phyloP scores from a whole-genome alignment of 805 yeast genomes.

The Komagataella mondaviorum region DNA sequence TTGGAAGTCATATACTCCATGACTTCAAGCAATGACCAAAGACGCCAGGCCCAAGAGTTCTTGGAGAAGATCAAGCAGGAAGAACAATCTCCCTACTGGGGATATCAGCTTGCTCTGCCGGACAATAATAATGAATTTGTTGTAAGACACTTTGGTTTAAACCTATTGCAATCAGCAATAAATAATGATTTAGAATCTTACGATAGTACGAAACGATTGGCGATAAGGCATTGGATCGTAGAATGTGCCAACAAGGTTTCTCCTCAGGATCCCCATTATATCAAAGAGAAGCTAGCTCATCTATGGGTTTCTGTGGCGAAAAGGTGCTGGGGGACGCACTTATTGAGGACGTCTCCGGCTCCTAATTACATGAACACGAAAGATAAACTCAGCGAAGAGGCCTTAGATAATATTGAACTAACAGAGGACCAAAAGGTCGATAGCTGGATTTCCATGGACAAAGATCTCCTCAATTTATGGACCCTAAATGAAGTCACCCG shows the following conservation, averaged over 20 bases:
- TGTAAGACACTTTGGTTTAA: constrained; percentile 83
- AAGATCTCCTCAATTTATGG: constrained; percentile 67
- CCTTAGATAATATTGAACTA: constrained; percentile 14
- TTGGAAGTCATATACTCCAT: constrained; percentile 63
- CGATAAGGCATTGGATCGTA: constrained; percentile 75
- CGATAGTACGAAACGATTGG: constrained; percentile 39
- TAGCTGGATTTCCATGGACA: constrained; percentile 87
- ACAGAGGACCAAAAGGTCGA: constrained; percentile 36
- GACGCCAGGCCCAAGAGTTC: constrained; percentile 46
- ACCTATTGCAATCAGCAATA: constrained; percentile 65
- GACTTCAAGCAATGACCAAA: constrained; percentile 40
- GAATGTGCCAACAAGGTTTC: constrained; percentile 54
- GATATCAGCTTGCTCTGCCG: constrained; percentile 67
- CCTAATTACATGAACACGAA: constrained; percentile 1
- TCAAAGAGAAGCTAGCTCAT: constrained; percentile 80
- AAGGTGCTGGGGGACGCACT: constrained; percentile 74
- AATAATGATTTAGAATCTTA: constrained; percentile 40
- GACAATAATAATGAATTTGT: constrained; percentile 49
- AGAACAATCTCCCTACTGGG: constrained; percentile 86
- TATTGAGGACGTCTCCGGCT: constrained; percentile 17
- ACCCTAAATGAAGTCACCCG: constrained; percentile 44
- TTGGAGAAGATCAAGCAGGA: constrained; percentile 64
- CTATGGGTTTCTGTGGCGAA: constrained; percentile 90
- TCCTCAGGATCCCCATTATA: constrained; percentile 71
- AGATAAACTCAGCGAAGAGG: constrained; percentile 6